These are phyloP conservation scores for Phyllosticta citriasiana DNA, from an alignment of 2,329 filamentous ascomycete species.

Conservation along the genomic window DNA sequence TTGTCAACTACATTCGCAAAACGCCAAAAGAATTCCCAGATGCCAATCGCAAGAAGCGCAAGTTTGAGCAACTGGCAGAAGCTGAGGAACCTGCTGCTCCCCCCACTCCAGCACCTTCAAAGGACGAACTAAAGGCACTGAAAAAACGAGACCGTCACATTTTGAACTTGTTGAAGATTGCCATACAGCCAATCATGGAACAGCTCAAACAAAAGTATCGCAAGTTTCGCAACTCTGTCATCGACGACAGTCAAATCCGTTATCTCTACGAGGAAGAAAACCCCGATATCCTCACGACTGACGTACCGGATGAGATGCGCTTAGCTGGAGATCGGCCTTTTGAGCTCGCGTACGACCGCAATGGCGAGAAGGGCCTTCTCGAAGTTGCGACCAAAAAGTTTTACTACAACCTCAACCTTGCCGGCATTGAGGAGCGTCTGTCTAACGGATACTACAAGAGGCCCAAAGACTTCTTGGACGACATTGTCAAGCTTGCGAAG, in stretches of 20 bases:
- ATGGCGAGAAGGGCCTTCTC: constrained; percentile 65
- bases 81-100: constrained; percentile 56
- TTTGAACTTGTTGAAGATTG: constrained; percentile 78
- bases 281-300: constrained; percentile 53
- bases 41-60: constrained; percentile 72
- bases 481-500: constrained; percentile 75
- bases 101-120: constrained; percentile 50
- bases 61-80: constrained; percentile 60
- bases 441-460: constrained; percentile 95
- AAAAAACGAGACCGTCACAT: constrained; percentile 74
- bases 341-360: constrained; percentile 67
- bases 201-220: constrained; percentile 86
- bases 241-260: constrained; percentile 62
- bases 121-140: constrained; percentile 70
- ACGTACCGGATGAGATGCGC: constrained; percentile 48
- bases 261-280: constrained; percentile 81
- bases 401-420: constrained; percentile 90
- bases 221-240: constrained; percentile 66
- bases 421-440: constrained; percentile 88
- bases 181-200: constrained; percentile 92
- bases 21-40: constrained; percentile 80
- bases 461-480: constrained; percentile 77
- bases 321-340: constrained; percentile 55
- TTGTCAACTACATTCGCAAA: constrained; percentile 68
- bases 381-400: constrained; percentile 72